Conservation (phyloP, 1,284 basidiomycete genomes). For the Kwoniella shivajii region DNA sequence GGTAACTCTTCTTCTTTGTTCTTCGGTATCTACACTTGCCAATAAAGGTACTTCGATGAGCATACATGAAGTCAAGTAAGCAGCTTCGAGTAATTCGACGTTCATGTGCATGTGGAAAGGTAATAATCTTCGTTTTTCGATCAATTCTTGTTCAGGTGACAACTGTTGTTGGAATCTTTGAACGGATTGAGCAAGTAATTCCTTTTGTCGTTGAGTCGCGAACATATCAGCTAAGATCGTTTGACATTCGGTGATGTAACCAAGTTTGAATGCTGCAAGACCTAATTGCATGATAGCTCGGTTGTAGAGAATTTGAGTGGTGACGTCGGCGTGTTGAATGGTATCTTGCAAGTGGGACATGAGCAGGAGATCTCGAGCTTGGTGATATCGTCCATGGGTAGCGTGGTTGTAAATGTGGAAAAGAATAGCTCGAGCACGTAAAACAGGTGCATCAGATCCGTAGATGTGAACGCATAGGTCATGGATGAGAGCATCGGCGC, state of each 20-base stretch:
- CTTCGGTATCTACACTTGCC: slow-evolving; percentile 91
- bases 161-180: slow-evolving; percentile 80
- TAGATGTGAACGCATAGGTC: slow-evolving; percentile 90
- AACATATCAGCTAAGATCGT: slow-evolving; percentile 94
- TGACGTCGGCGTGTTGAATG: slow-evolving; percentile 91
- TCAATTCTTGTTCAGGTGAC: slow-evolving; percentile 93
- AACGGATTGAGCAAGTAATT: slow-evolving; percentile 94
- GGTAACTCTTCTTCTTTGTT: slow-evolving; percentile 85
- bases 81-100: slow-evolving; percentile 94
- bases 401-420: slow-evolving; percentile 98
- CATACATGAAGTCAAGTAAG: slow-evolving; percentile 98
- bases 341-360: slow-evolving; percentile 99
- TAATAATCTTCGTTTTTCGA: slow-evolving; percentile 91
- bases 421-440: slow-evolving; percentile 95
- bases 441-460: slow-evolving; percentile 83
- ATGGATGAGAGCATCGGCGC: slow-evolving; percentile 70
- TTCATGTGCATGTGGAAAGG: slow-evolving; percentile 99
- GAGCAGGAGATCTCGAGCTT: slow-evolving; percentile 94
- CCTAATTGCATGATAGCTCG: slow-evolving; percentile 96
- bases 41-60: slow-evolving; percentile 94
- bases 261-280: slow-evolving; percentile 92
- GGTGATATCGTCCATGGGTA: slow-evolving; percentile 94
- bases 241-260: slow-evolving; percentile 92
- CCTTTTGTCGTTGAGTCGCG: slow-evolving; percentile 92
- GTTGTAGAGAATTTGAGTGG: slow-evolving; percentile 98